Evolutionary conservation across 2,329 filamentous ascomycete genomes (phyloP), one percentile per base, ranked within the genome.

Genomic region (Chrysosporium queenslandicum): DNA sequence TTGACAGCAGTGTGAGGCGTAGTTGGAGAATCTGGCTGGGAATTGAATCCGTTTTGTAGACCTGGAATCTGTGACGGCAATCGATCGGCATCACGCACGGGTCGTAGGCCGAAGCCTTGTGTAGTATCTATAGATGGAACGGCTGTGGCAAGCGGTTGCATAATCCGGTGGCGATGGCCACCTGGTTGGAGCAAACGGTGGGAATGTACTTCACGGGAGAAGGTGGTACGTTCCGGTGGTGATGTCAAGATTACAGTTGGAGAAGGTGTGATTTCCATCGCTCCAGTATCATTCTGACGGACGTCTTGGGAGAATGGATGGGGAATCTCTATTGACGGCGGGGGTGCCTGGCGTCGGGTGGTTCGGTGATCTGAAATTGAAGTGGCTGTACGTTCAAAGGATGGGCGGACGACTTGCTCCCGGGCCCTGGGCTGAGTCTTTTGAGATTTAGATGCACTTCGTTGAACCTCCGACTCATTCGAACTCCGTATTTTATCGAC

Each of bases 1-100:
- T 70, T 82, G 23, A 82, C 74, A 1, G 84, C 81, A 43, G 84
- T 84, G 41, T 86, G 77, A 12, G 89, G 89, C 0, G 89, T 94
- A 5, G 87, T 92, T 0, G 89, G 89, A 11, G 89, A 96, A 53
- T 90, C 86, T 7, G 92, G 92, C 65, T 94, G 90, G n/a, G 91
- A 96, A 39, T 79, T 78, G 50, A 89, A 71, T 50, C 85, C 83
- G 9, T 78, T 75, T 57, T 85, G 79, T 50, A 83, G 74, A 37
- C 83, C 78, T 5, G 85, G 80, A 41, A 84, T 75, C 83, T 92
- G 94, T 49, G 86, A 92, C 43, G 85, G 87, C 54, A 92, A 77
- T 55, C 89, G 82, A 65, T 97, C 88, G 41, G 81, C 76, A 64
- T 94, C 87, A 59, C 87, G 83, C 32, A 91, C 84, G 6, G 86